Evolutionary conservation across 23 red algal genomes (phyloP).

Genomic region (Chondrus crispus): DNA sequence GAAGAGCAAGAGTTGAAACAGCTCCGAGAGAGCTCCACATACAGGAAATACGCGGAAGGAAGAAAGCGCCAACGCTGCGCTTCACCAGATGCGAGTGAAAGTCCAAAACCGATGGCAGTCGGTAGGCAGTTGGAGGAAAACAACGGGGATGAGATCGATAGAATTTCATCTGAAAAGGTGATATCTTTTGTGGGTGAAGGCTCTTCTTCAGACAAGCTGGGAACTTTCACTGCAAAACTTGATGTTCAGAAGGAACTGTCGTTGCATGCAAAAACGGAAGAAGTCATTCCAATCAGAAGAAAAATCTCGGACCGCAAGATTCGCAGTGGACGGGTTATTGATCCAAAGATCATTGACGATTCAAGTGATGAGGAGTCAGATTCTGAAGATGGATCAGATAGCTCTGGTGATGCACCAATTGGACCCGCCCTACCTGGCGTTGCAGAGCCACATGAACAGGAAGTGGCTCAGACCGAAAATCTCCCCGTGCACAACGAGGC

Average conservation of each 20-base stretch:
- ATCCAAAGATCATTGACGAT: slow-evolving; percentile 62
- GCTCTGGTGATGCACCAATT: slow-evolving; percentile 15
- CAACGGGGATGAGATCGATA: background rate
- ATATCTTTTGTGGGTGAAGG: background rate
- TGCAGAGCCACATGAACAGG: background rate
- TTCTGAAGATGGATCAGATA: slow-evolving; percentile 16
- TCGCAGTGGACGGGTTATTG: background rate
- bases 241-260: background rate
- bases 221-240: background rate
- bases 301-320: background rate
- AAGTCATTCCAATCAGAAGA: background rate
- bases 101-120: background rate
- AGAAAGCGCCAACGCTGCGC: background rate
- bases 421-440: slow-evolving; percentile 16
- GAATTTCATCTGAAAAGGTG: background rate
- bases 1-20: slow-evolving; percentile 35
- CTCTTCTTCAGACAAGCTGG: background rate
- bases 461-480: background rate
- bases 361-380: slow-evolving; percentile 33
- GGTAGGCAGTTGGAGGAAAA: background rate
- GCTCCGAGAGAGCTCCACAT: slow-evolving; percentile 16
- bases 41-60: slow-evolving; percentile 2
- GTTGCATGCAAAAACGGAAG: no score
- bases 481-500: slow-evolving; percentile 10
- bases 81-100: background rate